Conservation (phyloP, 306 rosid genomes). For the Delonix regia region DNA sequence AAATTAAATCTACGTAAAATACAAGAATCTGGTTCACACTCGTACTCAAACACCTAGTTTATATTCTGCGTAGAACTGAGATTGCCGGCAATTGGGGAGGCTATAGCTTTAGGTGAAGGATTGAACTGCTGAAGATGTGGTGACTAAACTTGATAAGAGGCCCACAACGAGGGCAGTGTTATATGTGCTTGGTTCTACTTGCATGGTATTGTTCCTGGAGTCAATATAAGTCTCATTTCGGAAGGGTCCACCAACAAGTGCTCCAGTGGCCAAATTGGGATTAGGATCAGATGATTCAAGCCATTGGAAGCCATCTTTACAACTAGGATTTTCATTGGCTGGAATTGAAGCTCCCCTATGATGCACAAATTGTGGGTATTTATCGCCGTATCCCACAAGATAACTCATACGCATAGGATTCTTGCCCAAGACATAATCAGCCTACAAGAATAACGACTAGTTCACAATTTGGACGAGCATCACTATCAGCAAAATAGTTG, state of each 20-base stretch:
- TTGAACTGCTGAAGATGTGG: slow-evolving; percentile 77
- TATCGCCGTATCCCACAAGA: slow-evolving; percentile 87
- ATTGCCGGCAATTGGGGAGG: neutral
- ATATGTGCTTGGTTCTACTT: slow-evolving; percentile 91
- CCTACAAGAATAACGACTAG: slow-evolving; percentile 50
- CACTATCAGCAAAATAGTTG: slow-evolving; percentile 7
- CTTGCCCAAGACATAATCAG: slow-evolving; percentile 86
- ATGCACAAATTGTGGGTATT: slow-evolving; percentile 84
- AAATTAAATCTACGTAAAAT: slow-evolving; percentile 38
- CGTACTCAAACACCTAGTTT: neutral
- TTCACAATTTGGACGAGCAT: slow-evolving; percentile 17
- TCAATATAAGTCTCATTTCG: slow-evolving; percentile 73
- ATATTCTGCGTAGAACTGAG: neutral
- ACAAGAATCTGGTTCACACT: slow-evolving; percentile 14
- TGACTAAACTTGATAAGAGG: slow-evolving; percentile 88
- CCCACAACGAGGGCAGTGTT: slow-evolving; percentile 86
- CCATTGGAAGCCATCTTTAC: slow-evolving; percentile 82
- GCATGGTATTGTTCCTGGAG: slow-evolving; percentile 82
- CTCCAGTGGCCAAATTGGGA: slow-evolving; percentile 90
- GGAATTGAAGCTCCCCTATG: slow-evolving; percentile 99
- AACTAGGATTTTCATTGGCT: slow-evolving; percentile 49
- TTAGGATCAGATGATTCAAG: slow-evolving; percentile 71
- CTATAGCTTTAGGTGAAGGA: slow-evolving; percentile 57
- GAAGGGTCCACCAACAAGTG: slow-evolving; percentile 96
- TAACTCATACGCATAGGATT: slow-evolving; percentile 86